phyloP scores from a whole-genome alignment of 2,329 filamentous ascomycete genomes.

The Dactylella cylindrospora region DNA sequence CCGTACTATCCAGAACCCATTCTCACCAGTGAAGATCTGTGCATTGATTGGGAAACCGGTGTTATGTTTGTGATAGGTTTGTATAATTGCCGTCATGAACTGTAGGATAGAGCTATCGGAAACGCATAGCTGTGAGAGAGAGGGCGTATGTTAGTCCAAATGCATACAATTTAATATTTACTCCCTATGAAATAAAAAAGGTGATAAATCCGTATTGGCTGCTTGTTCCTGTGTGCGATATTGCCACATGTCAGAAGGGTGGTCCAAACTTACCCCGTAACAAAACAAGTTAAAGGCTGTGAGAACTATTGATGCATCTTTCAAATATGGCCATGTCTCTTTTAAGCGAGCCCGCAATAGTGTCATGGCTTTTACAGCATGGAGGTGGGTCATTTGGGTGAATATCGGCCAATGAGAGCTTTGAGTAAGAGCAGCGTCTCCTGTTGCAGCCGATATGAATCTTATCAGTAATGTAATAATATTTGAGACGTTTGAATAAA shows the following conservation, averaged over 20 bases:
- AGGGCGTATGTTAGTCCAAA: neutral
- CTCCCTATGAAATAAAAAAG: neutral
- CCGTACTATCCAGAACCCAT: conserved; percentile 41
- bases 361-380: conserved; percentile 36
- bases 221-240: neutral
- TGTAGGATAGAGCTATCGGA: conserved; percentile 33
- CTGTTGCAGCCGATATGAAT: conserved; percentile 7
- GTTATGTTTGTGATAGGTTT: conserved; percentile 38
- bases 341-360: conserved; percentile 30
- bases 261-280: conserved; percentile 31
- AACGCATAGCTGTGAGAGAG: conserved; percentile 26
- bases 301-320: conserved; percentile 40
- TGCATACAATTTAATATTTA: neutral
- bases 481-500: neutral
- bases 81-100: conserved; percentile 41
- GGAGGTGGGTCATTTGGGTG: conserved; percentile 39
- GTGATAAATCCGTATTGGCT: neutral
- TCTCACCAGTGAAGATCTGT: conserved; percentile 28
- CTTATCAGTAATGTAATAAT: neutral
- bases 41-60: conserved; percentile 31
- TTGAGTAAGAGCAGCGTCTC: conserved; percentile 37
- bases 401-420: conserved; percentile 39
- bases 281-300: conserved; percentile 42
- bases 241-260: neutral
- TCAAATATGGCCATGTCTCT: conserved; percentile 33